Evolutionary conservation across 2,329 filamentous ascomycete genomes (phyloP).

Genomic region (Colletotrichum horii): DNA sequence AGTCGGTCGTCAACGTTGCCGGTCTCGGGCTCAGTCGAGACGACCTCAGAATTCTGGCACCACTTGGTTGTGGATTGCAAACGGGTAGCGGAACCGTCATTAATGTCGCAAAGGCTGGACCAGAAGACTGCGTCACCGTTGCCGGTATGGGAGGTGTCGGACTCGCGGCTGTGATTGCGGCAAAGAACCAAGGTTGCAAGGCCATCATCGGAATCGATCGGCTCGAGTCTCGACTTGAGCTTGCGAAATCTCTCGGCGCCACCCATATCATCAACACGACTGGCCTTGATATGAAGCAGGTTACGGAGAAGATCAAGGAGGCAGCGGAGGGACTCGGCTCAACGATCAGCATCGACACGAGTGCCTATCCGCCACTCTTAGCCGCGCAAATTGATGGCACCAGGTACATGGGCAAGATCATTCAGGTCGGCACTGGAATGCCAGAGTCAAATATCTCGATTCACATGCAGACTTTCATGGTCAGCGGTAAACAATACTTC

Average conservation of each 20-base stretch:
- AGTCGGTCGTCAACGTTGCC: constrained; percentile 30
- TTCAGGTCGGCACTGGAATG: constrained; percentile 54
- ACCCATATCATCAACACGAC: constrained; percentile 32
- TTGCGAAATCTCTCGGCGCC: constrained; percentile 36
- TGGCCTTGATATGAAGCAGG: constrained; percentile 25
- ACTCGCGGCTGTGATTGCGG: constrained; percentile 38
- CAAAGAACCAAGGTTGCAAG: constrained; percentile 28
- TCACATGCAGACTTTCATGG: constrained; percentile 49
- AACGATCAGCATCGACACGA: constrained; percentile 54
- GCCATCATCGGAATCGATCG: constrained; percentile 32
- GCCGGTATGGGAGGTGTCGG: constrained; percentile 40
- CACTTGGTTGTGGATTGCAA: constrained; percentile 40
- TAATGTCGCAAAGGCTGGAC: constrained; percentile 32
- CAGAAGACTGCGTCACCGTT: constrained; percentile 32
- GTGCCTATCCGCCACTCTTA: constrained; percentile 44
- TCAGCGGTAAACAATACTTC: constrained; percentile 50
- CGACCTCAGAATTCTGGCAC: constrained; percentile 33
- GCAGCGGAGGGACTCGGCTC: constrained; percentile 52
- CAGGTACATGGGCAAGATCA: constrained; percentile 49
- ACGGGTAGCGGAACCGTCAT: constrained; percentile 40
- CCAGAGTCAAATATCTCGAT: constrained; percentile 46
- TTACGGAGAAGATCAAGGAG: constrained; percentile 30
- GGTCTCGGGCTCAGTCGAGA: not conserved
- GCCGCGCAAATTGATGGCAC: constrained; percentile 46
- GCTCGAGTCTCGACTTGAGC: constrained; percentile 5